Evolutionary conservation across 495 filamentous ascomycete species (phyloP), one percentile per base, ranked within the genome.

Genomic region (Penicillium dipodomyicola): DNA sequence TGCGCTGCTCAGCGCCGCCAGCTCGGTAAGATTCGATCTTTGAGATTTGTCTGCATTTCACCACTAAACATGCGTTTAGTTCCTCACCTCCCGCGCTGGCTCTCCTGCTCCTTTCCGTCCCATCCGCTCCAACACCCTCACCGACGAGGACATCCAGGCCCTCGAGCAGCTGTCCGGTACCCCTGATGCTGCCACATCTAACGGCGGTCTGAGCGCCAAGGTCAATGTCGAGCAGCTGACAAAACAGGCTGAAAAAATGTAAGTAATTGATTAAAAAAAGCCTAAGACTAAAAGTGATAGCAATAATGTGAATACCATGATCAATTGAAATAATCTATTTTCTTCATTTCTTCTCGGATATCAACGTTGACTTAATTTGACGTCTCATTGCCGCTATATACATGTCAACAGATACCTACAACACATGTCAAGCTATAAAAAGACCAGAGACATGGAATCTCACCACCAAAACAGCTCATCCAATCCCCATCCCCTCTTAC

Each of bases 1-100:
- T 69, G 93, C 94, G 40, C 79, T 97, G 44, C 77, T 98, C 65
- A 86, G 84, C 53, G 94, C 94, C 32, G 94, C 94, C 32, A 89
- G 84, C 76, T 94, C 88, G 63, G 92, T 94, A 82, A 83, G 89
- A 81, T 47, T n/a, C 10, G 14, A 15, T 42, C n/a, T 39, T 23
- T 39, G 14, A 30, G 30, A 25, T 52, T 20, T 27, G 29, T 42
- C 17, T 25, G 20, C 12, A 20, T 4, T 12, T 50, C 19, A 48
- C 23, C 25, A 57, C 64, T 67, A 60, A 60, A 67, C 59, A 10
- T 25, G 4, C 19, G 9, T 51, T 14, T 49, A 78, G 76, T 78
- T 78, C 71, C 76, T 79, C 47, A 70, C 77, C 43, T 77, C 74
- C 44, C 67, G 67, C 19, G 67, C 77, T 42, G 73, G 72, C 32